Evolutionary conservation across 2,329 filamentous ascomycete species (phyloP).

Genomic region (Tolypocladium sp.): DNA sequence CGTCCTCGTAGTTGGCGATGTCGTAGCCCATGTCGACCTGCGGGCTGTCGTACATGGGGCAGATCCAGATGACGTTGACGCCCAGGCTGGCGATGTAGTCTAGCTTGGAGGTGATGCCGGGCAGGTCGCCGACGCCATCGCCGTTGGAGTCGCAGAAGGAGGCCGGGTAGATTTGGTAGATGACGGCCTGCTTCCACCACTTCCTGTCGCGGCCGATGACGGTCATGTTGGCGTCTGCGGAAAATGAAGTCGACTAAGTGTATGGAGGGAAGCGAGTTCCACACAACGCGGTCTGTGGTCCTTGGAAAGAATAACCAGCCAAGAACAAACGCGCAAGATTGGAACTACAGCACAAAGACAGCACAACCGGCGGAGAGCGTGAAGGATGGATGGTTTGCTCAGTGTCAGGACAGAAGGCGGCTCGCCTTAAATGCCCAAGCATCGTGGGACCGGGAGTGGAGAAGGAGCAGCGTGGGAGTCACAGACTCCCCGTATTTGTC

Average conservation of each 20-base stretch:
- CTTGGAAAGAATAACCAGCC: neutral
- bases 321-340: too few species aligned
- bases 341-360: neutral
- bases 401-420: neutral
- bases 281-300: neutral
- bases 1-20: conserved; percentile 56
- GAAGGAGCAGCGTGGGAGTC: neutral
- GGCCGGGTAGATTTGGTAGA: conserved; percentile 52
- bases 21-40: conserved; percentile 65
- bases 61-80: conserved; percentile 58
- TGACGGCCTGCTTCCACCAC: conserved; percentile 49
- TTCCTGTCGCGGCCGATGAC: conserved; percentile 9
- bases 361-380: neutral
- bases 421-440: neutral
- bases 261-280: too few species aligned
- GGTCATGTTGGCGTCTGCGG: conserved; percentile 11
- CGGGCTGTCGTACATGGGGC: conserved; percentile 55
- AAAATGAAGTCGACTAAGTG: neutral
- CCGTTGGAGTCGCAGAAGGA: conserved; percentile 48
- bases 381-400: neutral
- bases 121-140: conserved; percentile 52
- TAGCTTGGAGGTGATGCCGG: conserved; percentile 53
- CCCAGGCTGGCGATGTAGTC: conserved; percentile 53
- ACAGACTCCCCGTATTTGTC: neutral
- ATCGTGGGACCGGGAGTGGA: neutral